Conservation (phyloP, 768 basidiomycete species). For the Suillus fuscotomentosus region DNA sequence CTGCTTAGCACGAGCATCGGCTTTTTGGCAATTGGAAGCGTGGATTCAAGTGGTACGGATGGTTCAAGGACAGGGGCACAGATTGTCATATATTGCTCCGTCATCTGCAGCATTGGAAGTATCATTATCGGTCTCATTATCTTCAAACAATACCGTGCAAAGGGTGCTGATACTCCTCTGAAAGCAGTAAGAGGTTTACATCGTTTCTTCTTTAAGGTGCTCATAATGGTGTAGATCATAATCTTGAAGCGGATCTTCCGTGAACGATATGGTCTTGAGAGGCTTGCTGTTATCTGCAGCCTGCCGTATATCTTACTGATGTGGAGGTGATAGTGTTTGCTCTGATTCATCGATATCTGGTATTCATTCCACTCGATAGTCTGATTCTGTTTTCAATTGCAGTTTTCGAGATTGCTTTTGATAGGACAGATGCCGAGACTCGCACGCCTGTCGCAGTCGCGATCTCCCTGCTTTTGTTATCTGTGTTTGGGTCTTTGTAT, state of each 20-base stretch:
- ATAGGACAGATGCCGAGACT: slow-evolving; percentile 19
- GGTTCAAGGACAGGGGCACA: slow-evolving; percentile 17
- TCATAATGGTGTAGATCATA: slow-evolving; percentile 17
- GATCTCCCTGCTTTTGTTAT: slow-evolving; percentile 19
- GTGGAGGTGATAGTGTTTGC: slow-evolving; percentile 32
- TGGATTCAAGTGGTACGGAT: slow-evolving; percentile 1
- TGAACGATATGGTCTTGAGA: slow-evolving; percentile 30
- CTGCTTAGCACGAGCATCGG: slow-evolving; percentile 25
- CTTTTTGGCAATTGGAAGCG: slow-evolving; percentile 19
- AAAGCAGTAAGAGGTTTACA: slow-evolving; percentile 20
- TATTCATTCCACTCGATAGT: slow-evolving; percentile 15
- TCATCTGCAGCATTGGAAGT: slow-evolving; percentile 27
- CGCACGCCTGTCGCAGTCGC: slow-evolving; percentile 25
- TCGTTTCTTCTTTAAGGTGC: neutral
- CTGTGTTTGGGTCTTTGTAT: slow-evolving; percentile 30
- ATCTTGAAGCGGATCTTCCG: slow-evolving; percentile 27
- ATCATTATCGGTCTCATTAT: slow-evolving; percentile 29
- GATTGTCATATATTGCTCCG: slow-evolving; percentile 28
- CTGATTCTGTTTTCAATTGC: slow-evolving; percentile 34
- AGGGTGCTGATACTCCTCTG: slow-evolving; percentile 28
- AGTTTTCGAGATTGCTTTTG: slow-evolving; percentile 31
- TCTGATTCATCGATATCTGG: neutral
- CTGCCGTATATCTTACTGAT: slow-evolving; percentile 40
- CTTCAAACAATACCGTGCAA: slow-evolving; percentile 33
- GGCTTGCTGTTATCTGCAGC: slow-evolving; percentile 38